These are phyloP conservation scores for Stylosanthes scabra DNA, from an alignment of 331 rosid species.

Conservation along the genomic window DNA sequence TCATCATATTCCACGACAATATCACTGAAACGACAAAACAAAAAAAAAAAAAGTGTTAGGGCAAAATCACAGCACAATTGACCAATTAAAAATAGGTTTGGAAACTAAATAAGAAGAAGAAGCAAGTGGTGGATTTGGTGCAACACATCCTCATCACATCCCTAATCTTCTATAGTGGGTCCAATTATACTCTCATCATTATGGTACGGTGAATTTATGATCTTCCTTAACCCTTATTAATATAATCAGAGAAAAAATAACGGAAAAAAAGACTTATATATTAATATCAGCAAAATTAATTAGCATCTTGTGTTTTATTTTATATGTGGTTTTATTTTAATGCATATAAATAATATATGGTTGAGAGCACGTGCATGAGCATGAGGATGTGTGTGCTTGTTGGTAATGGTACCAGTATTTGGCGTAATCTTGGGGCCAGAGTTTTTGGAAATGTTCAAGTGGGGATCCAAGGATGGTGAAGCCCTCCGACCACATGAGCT, in stretches of 20 bases:
- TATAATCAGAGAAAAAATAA: too few species aligned
- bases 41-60: slow-evolving; percentile 1
- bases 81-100: slow-evolving; percentile 1
- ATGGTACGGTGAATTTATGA: slow-evolving; percentile 5
- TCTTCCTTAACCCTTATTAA: too few species aligned
- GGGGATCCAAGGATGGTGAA: slow-evolving; percentile 91
- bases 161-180: slow-evolving; percentile 55
- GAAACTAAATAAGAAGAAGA: slow-evolving; percentile 22
- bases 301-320: neutral
- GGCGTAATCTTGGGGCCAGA: slow-evolving; percentile 83
- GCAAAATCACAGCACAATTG: slow-evolving; percentile 29
- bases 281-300: too few species aligned
- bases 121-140: slow-evolving; percentile 35
- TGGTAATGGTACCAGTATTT: slow-evolving; percentile 65
- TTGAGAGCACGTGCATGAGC: slow-evolving; percentile 39
- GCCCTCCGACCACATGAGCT: slow-evolving; percentile 99
- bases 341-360: too few species aligned
- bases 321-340: too few species aligned
- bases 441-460: slow-evolving; percentile 71
- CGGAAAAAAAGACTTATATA: too few species aligned
- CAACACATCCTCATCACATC: slow-evolving; percentile 38
- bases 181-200: slow-evolving; percentile 49
- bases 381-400: slow-evolving; percentile 12
- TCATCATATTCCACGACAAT: slow-evolving; percentile 59
- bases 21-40: slow-evolving; percentile 58